phyloP scores from a whole-genome alignment of 225 moss, liverwort and hornwort genomes.

The Polytrichum commune region DNA sequence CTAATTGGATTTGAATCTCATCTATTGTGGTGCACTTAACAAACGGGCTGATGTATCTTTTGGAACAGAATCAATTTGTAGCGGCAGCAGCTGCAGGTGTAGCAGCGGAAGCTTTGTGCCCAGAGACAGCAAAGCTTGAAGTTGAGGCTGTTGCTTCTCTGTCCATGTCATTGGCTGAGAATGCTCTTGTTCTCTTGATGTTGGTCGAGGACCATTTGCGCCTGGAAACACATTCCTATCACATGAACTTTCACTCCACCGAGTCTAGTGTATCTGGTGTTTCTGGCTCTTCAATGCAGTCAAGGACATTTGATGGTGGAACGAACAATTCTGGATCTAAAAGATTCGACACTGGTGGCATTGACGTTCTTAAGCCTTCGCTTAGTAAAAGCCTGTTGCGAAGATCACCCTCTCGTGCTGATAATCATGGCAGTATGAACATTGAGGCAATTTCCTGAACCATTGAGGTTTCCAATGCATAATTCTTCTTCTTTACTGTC shows the following conservation, averaged over 20 bases:
- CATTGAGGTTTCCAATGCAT: background rate
- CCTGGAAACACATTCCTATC: slow-evolving; percentile 65
- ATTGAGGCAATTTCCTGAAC: slow-evolving; percentile 33
- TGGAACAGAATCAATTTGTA: slow-evolving; percentile 71
- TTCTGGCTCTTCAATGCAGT: slow-evolving; percentile 23
- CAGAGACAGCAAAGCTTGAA: slow-evolving; percentile 82
- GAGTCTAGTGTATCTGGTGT: slow-evolving; percentile 31
- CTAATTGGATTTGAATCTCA: no score
- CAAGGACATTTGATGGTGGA: slow-evolving; percentile 36
- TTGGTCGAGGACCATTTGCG: slow-evolving; percentile 91
- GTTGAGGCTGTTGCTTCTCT: slow-evolving; percentile 85
- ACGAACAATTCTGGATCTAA: slow-evolving; percentile 37
- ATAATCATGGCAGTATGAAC: slow-evolving; percentile 34
- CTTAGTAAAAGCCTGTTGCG: slow-evolving; percentile 31
- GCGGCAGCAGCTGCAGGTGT: slow-evolving; percentile 93
- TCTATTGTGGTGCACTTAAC: no score
- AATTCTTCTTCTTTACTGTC: no score
- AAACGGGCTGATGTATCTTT: no score
- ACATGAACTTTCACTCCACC: slow-evolving; percentile 21
- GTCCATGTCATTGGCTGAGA: slow-evolving; percentile 90
- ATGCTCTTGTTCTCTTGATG: slow-evolving; percentile 92
- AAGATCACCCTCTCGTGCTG: slow-evolving; percentile 23
- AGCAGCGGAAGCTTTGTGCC: slow-evolving; percentile 85
- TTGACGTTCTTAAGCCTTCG: slow-evolving; percentile 29
- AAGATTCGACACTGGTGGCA: slow-evolving; percentile 29